Evolutionary conservation across 2,329 filamentous ascomycete genomes (phyloP).

Genomic region (Neonectria hederae): DNA sequence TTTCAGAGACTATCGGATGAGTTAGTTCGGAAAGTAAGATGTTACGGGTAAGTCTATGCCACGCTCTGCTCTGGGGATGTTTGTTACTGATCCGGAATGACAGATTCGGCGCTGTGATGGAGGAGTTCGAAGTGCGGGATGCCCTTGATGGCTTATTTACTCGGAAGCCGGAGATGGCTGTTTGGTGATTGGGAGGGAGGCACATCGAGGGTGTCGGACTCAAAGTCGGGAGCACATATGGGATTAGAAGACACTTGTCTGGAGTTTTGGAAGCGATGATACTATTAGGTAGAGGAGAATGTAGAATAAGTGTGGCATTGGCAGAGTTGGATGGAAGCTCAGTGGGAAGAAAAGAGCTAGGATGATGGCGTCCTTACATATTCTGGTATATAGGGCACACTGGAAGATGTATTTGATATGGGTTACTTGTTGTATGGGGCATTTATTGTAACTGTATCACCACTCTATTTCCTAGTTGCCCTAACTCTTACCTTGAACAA

Average conservation of each 20-base stretch:
- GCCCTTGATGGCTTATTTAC: slow-evolving; percentile 72
- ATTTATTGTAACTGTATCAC: not conserved
- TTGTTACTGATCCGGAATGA: slow-evolving; percentile 7
- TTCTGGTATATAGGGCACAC: not conserved
- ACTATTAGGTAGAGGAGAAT: not conserved
- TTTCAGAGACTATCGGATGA: slow-evolving; percentile 77
- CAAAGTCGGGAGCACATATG: slow-evolving; percentile 3
- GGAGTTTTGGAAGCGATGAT: slow-evolving; percentile 1
- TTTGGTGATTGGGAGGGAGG: not conserved
- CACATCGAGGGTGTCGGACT: not conserved
- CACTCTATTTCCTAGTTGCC: not conserved
- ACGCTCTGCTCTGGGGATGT: not conserved
- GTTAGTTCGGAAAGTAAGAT: slow-evolving; percentile 82
- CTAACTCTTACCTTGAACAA: not conserved
- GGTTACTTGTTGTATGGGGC: not conserved
- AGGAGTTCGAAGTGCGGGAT: slow-evolving; percentile 77
- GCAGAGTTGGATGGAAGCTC: not conserved
- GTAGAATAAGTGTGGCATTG: not conserved
- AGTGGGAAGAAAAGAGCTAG: not conserved
- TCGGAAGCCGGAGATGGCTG: slow-evolving; percentile 26
- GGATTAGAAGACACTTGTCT: slow-evolving; percentile 1
- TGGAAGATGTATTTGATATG: not conserved
- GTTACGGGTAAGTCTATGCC: slow-evolving; percentile 80
- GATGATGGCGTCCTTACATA: not conserved
- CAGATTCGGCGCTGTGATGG: slow-evolving; percentile 71